Evolutionary conservation across 2,329 filamentous ascomycete species (phyloP), one percentile per base, ranked within the genome.

Genomic region (Mariannaea elegans): DNA sequence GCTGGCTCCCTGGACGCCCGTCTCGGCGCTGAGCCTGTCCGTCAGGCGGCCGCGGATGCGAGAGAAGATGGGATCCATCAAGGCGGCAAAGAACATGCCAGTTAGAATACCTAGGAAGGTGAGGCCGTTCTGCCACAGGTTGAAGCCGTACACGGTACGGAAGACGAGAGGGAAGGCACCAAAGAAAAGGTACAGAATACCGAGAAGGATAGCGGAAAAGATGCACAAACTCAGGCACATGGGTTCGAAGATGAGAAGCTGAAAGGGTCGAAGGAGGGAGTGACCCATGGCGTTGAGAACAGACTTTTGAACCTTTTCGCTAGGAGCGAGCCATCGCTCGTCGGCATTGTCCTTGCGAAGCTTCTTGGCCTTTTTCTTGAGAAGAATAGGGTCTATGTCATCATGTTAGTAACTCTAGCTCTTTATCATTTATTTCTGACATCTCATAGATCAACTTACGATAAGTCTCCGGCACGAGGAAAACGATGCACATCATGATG

Each of bases 171-270:
- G 86, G 70, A 97, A 97, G 0, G 93, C 93, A 18, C 93, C 93
- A 73, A 97, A 96, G 80, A 96, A 97, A 36, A 97, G 86, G 73
- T 97, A 97, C 2, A 97, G 79, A 42, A 97, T 90, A 5, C 93
- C 94, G 7, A 97, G 82, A n/a, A 97, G 80, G 53, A 97, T 86
- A 36, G 93, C 92, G 1, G 91, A 92, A 68, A 94, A 91, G 19
- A 95, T 77, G 75, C 93, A 95, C 23, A 97, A 86, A 66, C 88
- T 87, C 57, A 95, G 80, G 60, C 89, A 91, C 92, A 97, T 97
- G 65, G 91, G 92, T 79, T 97, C 93, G 53, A 91, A 84, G 48
- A 89, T 75, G 54, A 97, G 83, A 6, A 97, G 84, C 76, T 95
- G 86, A 72, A 95, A 91, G 6, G 92, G 92, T n/a, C 88, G 83